phyloP scores from a whole-genome alignment of 2,329 filamentous ascomycete genomes.

The Phialemoniopsis sp. region DNA sequence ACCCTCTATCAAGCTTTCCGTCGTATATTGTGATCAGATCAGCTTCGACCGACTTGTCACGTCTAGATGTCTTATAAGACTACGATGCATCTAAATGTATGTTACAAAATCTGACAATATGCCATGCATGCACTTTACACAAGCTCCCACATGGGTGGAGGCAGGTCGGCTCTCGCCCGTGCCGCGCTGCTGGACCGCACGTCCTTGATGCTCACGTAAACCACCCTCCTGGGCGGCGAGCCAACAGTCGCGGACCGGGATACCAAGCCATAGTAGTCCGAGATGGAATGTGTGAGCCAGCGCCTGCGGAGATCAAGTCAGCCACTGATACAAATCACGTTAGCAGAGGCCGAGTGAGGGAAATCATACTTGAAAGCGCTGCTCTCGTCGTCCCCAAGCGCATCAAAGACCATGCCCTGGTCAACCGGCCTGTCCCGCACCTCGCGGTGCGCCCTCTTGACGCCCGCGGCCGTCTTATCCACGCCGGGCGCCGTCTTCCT shows the following conservation, averaged over 20 bases:
- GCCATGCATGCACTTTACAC: constrained; percentile 29
- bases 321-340: constrained; percentile 8
- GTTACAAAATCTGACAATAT: neutral
- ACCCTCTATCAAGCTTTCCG: neutral
- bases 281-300: constrained; percentile 91
- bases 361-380: constrained; percentile 76
- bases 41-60: too few relatives aligned
- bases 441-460: constrained; percentile 48
- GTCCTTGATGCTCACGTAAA: constrained; percentile 74
- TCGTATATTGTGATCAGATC: too few relatives aligned
- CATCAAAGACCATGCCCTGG: constrained; percentile 74
- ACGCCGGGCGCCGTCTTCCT: too few relatives aligned
- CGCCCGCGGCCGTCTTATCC: constrained; percentile 28
- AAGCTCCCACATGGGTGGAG: constrained; percentile 61
- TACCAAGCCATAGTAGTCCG: constrained; percentile 83
- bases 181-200: constrained; percentile 14
- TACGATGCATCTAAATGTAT: too few relatives aligned
- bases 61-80: too few relatives aligned
- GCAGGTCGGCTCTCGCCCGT: constrained; percentile 34
- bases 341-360: neutral
- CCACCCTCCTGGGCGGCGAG: constrained; percentile 68
- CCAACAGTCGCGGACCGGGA: constrained; percentile 77
- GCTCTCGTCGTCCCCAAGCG: constrained; percentile 67
- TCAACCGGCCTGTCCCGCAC: constrained; percentile 50
- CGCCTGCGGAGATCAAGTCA: constrained; percentile 48